Conservation (phyloP, 345 rosid genomes). For the Heritiera littoralis region DNA sequence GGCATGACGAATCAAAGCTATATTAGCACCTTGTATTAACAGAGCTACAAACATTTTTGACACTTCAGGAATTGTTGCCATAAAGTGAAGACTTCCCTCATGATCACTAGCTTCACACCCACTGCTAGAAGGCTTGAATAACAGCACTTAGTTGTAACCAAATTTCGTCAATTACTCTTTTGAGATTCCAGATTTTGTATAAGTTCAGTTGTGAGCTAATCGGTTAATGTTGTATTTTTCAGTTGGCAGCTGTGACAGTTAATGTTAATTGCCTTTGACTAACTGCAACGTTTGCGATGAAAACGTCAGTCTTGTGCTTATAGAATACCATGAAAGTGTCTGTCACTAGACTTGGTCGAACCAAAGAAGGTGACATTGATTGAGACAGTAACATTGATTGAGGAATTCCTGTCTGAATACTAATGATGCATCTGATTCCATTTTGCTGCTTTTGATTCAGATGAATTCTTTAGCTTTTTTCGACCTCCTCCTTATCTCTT, state of each 20-base stretch:
- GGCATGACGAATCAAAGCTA: not conserved
- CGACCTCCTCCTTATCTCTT: too few relatives aligned
- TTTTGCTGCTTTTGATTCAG: too few relatives aligned
- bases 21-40: not conserved
- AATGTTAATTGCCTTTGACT: constrained; percentile 5
- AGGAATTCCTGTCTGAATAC: too few relatives aligned
- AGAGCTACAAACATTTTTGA: not conserved
- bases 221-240: too few relatives aligned
- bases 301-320: not conserved
- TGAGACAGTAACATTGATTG: constrained; percentile 11
- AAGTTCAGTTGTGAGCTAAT: not conserved
- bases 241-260: constrained; percentile 13
- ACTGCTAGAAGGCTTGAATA: not conserved
- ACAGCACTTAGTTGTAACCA: not conserved
- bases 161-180: not conserved
- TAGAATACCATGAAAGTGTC: constrained; percentile 18
- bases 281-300: constrained; percentile 13
- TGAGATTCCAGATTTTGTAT: not conserved
- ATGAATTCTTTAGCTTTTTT: too few relatives aligned
- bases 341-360: constrained; percentile 1
- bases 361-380: constrained; percentile 10
- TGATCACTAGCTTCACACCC: not conserved
- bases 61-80: not conserved
- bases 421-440: too few relatives aligned
- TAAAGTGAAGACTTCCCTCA: not conserved